phyloP scores from a whole-genome alignment of 106 monocot genomes.

The Apostasia shenzhenica region DNA sequence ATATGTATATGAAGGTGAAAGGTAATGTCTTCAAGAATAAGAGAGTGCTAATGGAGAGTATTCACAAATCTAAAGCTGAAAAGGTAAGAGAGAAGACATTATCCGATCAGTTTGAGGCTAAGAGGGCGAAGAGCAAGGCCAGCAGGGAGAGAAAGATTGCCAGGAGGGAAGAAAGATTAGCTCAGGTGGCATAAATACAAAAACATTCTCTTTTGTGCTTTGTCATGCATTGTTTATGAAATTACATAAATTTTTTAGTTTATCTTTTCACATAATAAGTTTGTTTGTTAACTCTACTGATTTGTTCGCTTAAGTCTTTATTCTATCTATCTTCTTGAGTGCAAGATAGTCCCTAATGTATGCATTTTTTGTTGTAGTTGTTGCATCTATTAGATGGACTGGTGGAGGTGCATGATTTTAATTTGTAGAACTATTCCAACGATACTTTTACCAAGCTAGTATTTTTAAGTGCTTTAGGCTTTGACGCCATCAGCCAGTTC shows the following conservation, averaged over 20 bases:
- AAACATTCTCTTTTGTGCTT: neutral
- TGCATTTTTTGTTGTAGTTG: neutral
- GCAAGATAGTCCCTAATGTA: no score
- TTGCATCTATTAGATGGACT: neutral
- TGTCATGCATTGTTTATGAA: neutral
- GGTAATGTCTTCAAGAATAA: conserved; percentile 54
- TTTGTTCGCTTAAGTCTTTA: neutral
- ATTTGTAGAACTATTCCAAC: no score
- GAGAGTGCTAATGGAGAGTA: conserved; percentile 52
- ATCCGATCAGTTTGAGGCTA: conserved; percentile 46
- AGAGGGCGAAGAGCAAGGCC: conserved; percentile 45
- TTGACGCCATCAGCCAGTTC: no score
- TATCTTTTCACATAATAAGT: neutral
- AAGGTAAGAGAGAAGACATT: conserved; percentile 46
- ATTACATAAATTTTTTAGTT: neutral
- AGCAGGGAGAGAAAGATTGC: conserved; percentile 50
- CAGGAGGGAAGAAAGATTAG: conserved; percentile 39
- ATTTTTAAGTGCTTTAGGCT: no score
- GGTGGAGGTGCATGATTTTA: neutral
- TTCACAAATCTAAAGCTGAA: conserved; percentile 52
- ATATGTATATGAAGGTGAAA: conserved; percentile 52
- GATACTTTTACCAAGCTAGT: no score
- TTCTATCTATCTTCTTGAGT: neutral
- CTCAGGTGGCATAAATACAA: conserved; percentile 15
- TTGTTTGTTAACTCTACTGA: neutral